Evolutionary conservation across 2,329 filamentous ascomycete species (phyloP), one percentile per base, ranked within the genome.

Genomic region (Neurospora sp.): DNA sequence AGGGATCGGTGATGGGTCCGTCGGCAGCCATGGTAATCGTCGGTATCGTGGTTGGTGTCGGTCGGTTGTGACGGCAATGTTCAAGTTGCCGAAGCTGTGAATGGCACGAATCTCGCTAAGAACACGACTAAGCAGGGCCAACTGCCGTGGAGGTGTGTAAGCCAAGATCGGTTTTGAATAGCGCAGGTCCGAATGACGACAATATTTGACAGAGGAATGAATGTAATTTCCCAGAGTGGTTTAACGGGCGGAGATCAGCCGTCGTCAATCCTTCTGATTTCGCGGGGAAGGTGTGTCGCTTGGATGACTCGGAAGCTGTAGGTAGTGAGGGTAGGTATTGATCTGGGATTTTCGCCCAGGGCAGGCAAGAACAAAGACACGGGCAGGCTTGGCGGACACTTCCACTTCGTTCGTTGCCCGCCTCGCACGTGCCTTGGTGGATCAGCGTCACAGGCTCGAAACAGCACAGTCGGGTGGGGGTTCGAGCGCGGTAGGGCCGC

Each of bases 1-100:
- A 83, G 2, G 87, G 82, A 76, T 92, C 89, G 70, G 85, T 87
- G 72, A 92, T 86, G 72, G 89, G 86, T 28, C 84, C 81, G 72
- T 84, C 81, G 75, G 85, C 83, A 41, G 85, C 80, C 87, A 89
- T 89, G 70, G 69, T 74, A 62, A 17, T 33, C 52, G 52, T 33
- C 23, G 23, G 23, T 57, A 17, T 62, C 6, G 52, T 33, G 23
- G 52, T 62, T n/a, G 15, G 6, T 62, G 28, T 62, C 52, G 8
- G 41, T 66, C 28, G 15, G 6, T 23, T 66, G 10, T 37, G 33
- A 28, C 28, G 36, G 67, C 33, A 66, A 36, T 15, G 46, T 11
- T 19, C 15, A 38, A 66, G 19, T 40, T 40, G 65, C 37, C n/a
- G n/a, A 66, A 36, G 38, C 19, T 33, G 43, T 36, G 19, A 68